phyloP scores from a whole-genome alignment of 345 rosid species.

The Arabidopsis suecica region DNA sequence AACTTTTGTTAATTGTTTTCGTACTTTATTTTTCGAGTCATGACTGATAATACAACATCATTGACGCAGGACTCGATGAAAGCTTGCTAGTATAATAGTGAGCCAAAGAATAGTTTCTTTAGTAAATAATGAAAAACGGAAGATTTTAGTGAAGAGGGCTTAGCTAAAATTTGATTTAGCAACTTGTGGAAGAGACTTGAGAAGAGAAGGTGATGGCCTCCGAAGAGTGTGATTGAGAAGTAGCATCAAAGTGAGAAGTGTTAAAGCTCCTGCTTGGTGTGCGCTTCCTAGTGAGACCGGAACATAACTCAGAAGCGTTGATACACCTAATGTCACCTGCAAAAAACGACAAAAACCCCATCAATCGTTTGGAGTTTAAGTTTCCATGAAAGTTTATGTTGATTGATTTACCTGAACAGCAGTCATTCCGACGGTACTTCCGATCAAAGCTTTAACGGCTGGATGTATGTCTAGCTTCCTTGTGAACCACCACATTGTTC shows the following conservation, averaged over 20 bases:
- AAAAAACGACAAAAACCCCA: not conserved
- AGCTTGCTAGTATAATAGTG: not conserved
- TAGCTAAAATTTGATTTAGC: slow-evolving; percentile 51
- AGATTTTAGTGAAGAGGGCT: slow-evolving; percentile 17
- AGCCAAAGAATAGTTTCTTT: slow-evolving; percentile 32
- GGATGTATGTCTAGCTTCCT: slow-evolving; percentile 90
- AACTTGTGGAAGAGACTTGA: slow-evolving; percentile 79
- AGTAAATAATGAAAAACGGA: slow-evolving; percentile 14
- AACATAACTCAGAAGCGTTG: slow-evolving; percentile 86
- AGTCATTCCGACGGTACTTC: slow-evolving; percentile 79
- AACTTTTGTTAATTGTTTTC: slow-evolving; percentile 13
- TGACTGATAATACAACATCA: slow-evolving; percentile 28
- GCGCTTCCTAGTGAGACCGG: slow-evolving; percentile 85
- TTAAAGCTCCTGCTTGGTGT: slow-evolving; percentile 87
- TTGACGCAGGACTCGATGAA: slow-evolving; percentile 1
- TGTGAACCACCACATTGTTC: slow-evolving; percentile 77
- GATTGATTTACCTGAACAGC: slow-evolving; percentile 67
- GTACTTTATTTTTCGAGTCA: slow-evolving; percentile 28
- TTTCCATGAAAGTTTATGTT: slow-evolving; percentile 6
- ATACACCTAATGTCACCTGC: slow-evolving; percentile 83
- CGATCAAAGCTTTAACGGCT: slow-evolving; percentile 73
- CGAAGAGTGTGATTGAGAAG: slow-evolving; percentile 82
- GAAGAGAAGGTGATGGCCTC: slow-evolving; percentile 72
- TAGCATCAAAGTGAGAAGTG: slow-evolving; percentile 75
- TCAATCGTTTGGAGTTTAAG: slow-evolving; percentile 10